Percentiles rank a stretch among this genome's conserved stretches.
These are phyloP conservation scores for Clavispora vitiphila DNA, from an alignment of 805 yeast species.

Conservation along the genomic window DNA sequence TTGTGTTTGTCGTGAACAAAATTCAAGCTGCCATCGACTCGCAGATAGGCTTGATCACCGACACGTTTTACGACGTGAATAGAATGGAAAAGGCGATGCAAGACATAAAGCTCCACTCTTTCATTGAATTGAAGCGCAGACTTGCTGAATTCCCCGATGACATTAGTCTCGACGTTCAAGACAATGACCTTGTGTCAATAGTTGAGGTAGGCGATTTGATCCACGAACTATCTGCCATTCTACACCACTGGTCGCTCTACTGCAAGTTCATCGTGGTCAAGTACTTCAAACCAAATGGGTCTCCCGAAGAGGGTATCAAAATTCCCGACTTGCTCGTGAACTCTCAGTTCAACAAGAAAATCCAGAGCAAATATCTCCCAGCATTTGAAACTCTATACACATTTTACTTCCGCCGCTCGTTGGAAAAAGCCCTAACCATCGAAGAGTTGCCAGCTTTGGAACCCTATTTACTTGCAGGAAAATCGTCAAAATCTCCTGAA, in stretches of 20 bases:
- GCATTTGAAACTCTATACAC: slow-evolving; percentile 59
- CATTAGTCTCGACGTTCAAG: slow-evolving; percentile 24
- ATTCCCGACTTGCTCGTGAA: slow-evolving; percentile 50
- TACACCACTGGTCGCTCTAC: slow-evolving; percentile 83
- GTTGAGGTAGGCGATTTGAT: slow-evolving; percentile 62
- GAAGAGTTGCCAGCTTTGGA: slow-evolving; percentile 67
- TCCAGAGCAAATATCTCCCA: slow-evolving; percentile 49
- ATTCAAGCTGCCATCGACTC: slow-evolving; percentile 87
- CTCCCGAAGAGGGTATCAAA: slow-evolving; percentile 19
- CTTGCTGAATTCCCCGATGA: slow-evolving; percentile 15
- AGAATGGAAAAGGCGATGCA: slow-evolving; percentile 50
- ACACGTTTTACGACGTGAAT: slow-evolving; percentile 75
- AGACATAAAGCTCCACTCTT: slow-evolving; percentile 49
- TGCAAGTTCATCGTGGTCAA: slow-evolving; percentile 65
- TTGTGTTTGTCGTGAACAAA: slow-evolving; percentile 61
- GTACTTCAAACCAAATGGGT: slow-evolving; percentile 41
- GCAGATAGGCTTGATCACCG: slow-evolving; percentile 86
- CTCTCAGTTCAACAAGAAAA: slow-evolving; percentile 53
- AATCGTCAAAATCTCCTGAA: slow-evolving; percentile 35
- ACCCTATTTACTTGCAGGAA: slow-evolving; percentile 25
- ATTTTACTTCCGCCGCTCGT: slow-evolving; percentile 69
- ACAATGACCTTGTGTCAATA: slow-evolving; percentile 43
- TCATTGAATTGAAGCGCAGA: slow-evolving; percentile 21
- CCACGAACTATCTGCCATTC: slow-evolving; percentile 67
- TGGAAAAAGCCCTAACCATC: slow-evolving; percentile 73